Percentiles rank a stretch among this genome's conserved stretches.
Evolutionary conservation across 169 alveolate species (phyloP).

Genomic region (Plasmodium vinckei): DNA sequence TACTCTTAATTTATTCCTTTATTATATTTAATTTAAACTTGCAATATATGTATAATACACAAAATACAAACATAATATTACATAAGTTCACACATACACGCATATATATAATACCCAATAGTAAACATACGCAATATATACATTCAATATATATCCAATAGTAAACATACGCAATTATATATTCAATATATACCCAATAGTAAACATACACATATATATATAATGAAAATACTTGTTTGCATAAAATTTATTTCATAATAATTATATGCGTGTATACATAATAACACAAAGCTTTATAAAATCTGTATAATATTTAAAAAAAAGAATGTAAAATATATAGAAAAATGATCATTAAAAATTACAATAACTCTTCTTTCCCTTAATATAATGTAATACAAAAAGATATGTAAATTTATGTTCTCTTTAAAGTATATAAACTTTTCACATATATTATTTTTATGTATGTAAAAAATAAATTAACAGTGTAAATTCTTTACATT

Average conservation of each 20-base stretch:
- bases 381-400: background rate
- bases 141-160: too few species aligned
- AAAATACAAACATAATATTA: constrained; percentile 14
- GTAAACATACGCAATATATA: too few species aligned
- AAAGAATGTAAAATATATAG: background rate
- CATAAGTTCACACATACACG: background rate
- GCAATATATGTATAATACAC: too few species aligned
- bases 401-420: background rate
- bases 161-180: too few species aligned
- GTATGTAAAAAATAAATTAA: background rate
- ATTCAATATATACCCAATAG: too few species aligned
- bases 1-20: too few species aligned
- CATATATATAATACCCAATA: background rate
- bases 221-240: background rate
- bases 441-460: background rate
- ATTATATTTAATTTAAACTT: too few species aligned
- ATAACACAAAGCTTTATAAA: background rate
- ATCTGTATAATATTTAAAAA: background rate
- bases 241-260: background rate
- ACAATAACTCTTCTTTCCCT: background rate
- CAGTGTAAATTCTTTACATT: too few species aligned
- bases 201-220: too few species aligned
- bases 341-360: background rate
- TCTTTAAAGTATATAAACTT: background rate
- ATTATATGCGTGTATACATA: background rate